phyloP scores from a whole-genome alignment of 2,329 filamentous ascomycete species.

The Paraphaeosphaeria sporulosa region DNA sequence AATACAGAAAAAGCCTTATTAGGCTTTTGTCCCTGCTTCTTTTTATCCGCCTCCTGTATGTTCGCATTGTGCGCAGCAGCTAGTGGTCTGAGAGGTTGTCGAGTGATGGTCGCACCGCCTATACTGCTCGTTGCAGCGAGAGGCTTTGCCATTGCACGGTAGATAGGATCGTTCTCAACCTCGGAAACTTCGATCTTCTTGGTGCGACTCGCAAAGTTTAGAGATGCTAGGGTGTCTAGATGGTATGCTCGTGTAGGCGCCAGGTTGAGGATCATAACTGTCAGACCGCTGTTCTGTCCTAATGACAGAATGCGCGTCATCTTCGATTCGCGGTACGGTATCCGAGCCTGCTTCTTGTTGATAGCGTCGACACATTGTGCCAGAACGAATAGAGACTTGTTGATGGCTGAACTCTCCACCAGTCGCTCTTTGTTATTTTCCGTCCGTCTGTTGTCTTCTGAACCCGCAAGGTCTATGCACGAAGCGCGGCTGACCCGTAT shows the following conservation, averaged over 20 bases:
- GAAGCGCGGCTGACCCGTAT: slow-evolving; percentile 80
- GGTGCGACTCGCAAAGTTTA: slow-evolving; percentile 93
- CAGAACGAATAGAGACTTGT: slow-evolving; percentile 94
- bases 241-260: slow-evolving; percentile 92
- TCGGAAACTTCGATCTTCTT: slow-evolving; percentile 97
- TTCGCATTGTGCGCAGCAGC: slow-evolving; percentile 78
- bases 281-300: slow-evolving; percentile 93
- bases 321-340: slow-evolving; percentile 94
- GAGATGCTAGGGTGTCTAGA: slow-evolving; percentile 87
- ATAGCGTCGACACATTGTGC: slow-evolving; percentile 97
- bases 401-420: slow-evolving; percentile 96
- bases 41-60: slow-evolving; percentile 61
- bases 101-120: slow-evolving; percentile 53
- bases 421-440: slow-evolving; percentile 92
- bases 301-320: slow-evolving; percentile 95
- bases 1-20: slow-evolving; percentile 88
- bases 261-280: slow-evolving; percentile 95
- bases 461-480: slow-evolving; percentile 93
- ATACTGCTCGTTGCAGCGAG: slow-evolving; percentile 45
- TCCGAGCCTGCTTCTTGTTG: slow-evolving; percentile 74
- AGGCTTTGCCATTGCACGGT: slow-evolving; percentile 56
- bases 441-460: slow-evolving; percentile 92
- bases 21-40: slow-evolving; percentile 70
- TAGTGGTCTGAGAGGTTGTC: slow-evolving; percentile 82
- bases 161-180: slow-evolving; percentile 93